Conservation (phyloP, 495 filamentous ascomycete species). For the Glonium stellatum region DNA sequence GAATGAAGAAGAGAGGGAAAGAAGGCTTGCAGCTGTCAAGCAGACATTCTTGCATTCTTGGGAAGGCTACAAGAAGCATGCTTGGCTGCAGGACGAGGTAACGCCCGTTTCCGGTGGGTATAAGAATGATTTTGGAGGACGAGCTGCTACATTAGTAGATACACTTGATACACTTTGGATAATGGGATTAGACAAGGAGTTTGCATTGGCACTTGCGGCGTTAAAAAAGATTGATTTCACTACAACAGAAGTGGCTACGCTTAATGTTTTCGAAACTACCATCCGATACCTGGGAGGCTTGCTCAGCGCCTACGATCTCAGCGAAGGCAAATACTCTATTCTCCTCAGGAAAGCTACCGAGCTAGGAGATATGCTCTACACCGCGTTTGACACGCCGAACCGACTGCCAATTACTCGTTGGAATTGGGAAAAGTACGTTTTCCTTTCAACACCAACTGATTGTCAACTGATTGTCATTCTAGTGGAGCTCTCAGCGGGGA, state of each 20-base stretch:
- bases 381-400: conserved; percentile 38
- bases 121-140: conserved; percentile 36
- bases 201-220: conserved; percentile 30
- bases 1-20: conserved; percentile 28
- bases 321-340: conserved; percentile 26
- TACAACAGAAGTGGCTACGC: conserved; percentile 6
- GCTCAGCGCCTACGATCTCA: conserved; percentile 42
- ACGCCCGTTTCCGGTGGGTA: conserved; percentile 55
- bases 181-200: conserved; percentile 35
- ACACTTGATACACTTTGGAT: conserved; percentile 36
- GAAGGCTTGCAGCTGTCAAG: conserved; percentile 47
- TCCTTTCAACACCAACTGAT: conserved; percentile 27
- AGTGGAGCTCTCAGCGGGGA: conserved; percentile 25
- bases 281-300: conserved; percentile 48
- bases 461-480: conserved; percentile 41
- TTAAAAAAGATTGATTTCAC: conserved; percentile 36
- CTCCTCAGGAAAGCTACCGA: conserved; percentile 35
- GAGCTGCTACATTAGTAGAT: conserved; percentile 37
- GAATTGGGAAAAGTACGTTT: conserved; percentile 38
- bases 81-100: conserved; percentile 77
- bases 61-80: conserved; percentile 66
- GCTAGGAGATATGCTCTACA: conserved; percentile 37
- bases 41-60: conserved; percentile 64
- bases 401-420: conserved; percentile 45
- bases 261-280: conserved; percentile 40